Conservation (phyloP, 768 basidiomycete species). For the Boletus tomentosulus region DNA sequence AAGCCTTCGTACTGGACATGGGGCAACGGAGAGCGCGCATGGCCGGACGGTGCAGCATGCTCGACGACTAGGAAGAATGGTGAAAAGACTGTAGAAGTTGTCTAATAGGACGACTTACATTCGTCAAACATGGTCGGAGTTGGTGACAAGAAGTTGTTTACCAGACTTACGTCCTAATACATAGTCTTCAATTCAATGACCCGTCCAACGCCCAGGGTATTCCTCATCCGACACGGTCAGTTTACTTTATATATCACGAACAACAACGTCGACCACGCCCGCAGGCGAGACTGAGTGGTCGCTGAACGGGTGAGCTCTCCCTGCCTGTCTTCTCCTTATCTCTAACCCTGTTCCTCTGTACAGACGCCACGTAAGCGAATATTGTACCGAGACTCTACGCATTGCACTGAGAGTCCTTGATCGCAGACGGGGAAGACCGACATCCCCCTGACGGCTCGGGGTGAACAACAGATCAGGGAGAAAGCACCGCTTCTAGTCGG, state of each 20-base stretch:
- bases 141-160: not conserved
- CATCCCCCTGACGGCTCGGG: constrained; percentile 78
- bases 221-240: constrained; percentile 76
- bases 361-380: constrained; percentile 57
- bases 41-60: constrained; percentile 57
- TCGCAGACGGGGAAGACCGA: constrained; percentile 80
- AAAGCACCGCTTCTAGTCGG: constrained; percentile 70
- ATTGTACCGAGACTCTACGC: not conserved
- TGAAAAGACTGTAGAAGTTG: not conserved
- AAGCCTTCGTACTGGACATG: constrained; percentile 84
- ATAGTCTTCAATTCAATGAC: constrained; percentile 12
- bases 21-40: constrained; percentile 41
- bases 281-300: constrained; percentile 95
- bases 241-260: not conserved
- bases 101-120: constrained; percentile 39
- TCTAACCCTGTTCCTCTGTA: constrained; percentile 5
- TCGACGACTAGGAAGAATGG: constrained; percentile 67
- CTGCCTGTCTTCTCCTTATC: not conserved
- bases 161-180: not conserved
- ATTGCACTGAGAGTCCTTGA: constrained; percentile 1
- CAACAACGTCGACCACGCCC: not conserved
- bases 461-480: constrained; percentile 64
- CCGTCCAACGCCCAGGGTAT: constrained; percentile 67
- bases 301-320: constrained; percentile 59
- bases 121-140: constrained; percentile 58